These are phyloP conservation scores for Gyromitra esculenta DNA, from an alignment of 2,329 filamentous ascomycete species.

Conservation along the genomic window DNA sequence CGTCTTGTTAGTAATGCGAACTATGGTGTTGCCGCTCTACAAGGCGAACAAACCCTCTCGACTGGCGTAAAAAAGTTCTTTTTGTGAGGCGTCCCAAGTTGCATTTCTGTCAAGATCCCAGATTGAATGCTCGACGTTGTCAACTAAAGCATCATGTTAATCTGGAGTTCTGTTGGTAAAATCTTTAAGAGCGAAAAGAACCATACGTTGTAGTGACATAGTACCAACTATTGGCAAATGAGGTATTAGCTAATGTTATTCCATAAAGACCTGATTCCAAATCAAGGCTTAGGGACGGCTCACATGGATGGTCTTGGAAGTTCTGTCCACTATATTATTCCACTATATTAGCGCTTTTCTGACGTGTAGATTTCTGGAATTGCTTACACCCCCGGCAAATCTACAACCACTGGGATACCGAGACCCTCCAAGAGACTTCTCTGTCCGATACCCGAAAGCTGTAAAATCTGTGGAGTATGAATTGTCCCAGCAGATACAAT, in stretches of 20 bases:
- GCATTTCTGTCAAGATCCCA: conserved; percentile 58
- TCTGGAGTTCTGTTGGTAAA: neutral
- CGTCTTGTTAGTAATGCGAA: conserved; percentile 1
- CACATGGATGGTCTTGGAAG: conserved; percentile 62
- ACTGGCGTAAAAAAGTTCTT: conserved; percentile 58
- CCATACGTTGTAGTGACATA: conserved; percentile 36
- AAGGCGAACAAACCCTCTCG: conserved; percentile 55
- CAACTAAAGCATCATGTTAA: conserved; percentile 32
- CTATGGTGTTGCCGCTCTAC: neutral
- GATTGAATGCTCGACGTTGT: conserved; percentile 47
- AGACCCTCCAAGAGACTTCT: conserved; percentile 60
- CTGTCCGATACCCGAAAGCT: conserved; percentile 66
- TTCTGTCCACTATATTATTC: conserved; percentile 61
- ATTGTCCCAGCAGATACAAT: conserved; percentile 62
- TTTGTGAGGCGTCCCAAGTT: conserved; percentile 59
- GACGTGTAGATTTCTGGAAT: neutral
- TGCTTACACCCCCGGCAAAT: conserved; percentile 63
- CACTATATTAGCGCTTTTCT: conserved; percentile 4
- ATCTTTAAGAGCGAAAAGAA: neutral
- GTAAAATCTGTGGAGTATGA: conserved; percentile 63
- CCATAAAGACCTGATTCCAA: neutral
- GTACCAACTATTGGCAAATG: conserved; percentile 35
- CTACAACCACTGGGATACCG: conserved; percentile 62
- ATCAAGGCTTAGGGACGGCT: conserved; percentile 9
- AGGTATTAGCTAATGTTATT: conserved; percentile 8